Percentiles rank a stretch among this genome's conserved stretches.
Conservation (phyloP, 139 green algal genomes). For the Chlorella sorokiniana region DNA sequence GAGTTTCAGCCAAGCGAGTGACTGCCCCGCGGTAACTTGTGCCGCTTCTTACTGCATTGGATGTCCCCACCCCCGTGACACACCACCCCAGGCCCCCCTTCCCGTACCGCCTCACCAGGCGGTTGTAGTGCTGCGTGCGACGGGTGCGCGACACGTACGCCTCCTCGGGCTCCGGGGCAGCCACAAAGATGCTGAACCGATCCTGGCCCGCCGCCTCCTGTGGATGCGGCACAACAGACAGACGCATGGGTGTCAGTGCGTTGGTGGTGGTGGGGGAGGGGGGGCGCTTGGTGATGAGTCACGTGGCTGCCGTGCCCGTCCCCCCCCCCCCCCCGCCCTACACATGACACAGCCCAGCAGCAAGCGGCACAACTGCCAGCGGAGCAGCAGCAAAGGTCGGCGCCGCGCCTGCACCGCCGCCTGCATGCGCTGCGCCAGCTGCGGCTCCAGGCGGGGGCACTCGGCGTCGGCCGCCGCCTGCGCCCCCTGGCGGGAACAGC, state of each 20-base stretch:
- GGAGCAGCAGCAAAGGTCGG: too few relatives aligned
- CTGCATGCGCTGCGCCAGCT: neutral
- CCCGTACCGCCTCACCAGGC: slow-evolving; percentile 20
- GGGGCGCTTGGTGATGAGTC: neutral
- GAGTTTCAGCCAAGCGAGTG: neutral
- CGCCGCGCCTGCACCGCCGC: too few relatives aligned
- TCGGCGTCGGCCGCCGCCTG: neutral
- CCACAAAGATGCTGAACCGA: slow-evolving; percentile 27
- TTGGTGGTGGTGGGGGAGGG: too few relatives aligned
- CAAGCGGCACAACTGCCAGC: too few relatives aligned
- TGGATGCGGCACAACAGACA: too few relatives aligned
- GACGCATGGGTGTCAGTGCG: neutral
- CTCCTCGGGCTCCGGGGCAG: slow-evolving; percentile 22
- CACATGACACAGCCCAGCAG: too few relatives aligned
- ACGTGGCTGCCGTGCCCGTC: too few relatives aligned
- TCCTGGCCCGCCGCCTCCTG: neutral
- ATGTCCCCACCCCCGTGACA: neutral
- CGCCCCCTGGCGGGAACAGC: slow-evolving; percentile 33
- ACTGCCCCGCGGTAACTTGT: neutral
- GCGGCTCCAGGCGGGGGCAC: neutral
- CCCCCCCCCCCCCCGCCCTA: too few relatives aligned
- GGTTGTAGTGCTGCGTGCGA: slow-evolving; percentile 33
- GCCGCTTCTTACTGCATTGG: neutral
- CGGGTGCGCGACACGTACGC: slow-evolving; percentile 7
- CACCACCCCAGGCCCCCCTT: neutral